These are phyloP conservation scores for Lizanozyma gosingica DNA, from an alignment of 1,139 yeast species.

Conservation along the genomic window DNA sequence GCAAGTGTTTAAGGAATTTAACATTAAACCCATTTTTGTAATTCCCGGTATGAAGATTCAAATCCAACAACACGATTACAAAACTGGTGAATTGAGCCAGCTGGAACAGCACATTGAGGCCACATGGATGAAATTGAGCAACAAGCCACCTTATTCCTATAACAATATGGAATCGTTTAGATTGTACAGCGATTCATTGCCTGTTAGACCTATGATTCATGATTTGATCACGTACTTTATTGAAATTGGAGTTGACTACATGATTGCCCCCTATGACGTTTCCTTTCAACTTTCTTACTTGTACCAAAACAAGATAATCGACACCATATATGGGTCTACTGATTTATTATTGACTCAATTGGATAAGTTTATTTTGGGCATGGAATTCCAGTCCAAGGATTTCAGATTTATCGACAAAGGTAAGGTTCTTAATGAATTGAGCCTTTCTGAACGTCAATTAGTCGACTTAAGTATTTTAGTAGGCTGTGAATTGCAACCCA, in stretches of 20 bases:
- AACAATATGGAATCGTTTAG: constrained; percentile 16
- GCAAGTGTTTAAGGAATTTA: constrained; percentile 47
- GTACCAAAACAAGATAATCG: constrained; percentile 45
- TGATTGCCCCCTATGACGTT: constrained; percentile 79
- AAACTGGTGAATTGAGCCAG: constrained; percentile 33
- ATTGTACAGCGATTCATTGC: constrained; percentile 37
- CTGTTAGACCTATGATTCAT: constrained; percentile 40
- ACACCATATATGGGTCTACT: constrained; percentile 77
- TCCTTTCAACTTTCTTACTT: constrained; percentile 76
- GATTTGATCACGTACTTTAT: constrained; percentile 53
- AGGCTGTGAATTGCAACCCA: constrained; percentile 72
- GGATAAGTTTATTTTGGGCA: constrained; percentile 63
- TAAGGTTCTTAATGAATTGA: constrained; percentile 52
- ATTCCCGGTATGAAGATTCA: constrained; percentile 48
- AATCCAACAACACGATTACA: constrained; percentile 17
- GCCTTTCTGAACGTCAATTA: constrained; percentile 55
- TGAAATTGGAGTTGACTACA: constrained; percentile 49
- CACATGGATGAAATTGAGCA: constrained; percentile 36
- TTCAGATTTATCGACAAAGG: constrained; percentile 59
- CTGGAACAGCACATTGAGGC: constrained; percentile 38
- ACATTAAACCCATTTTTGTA: constrained; percentile 70
- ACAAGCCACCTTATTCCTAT: constrained; percentile 17
- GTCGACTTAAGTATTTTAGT: constrained; percentile 67
- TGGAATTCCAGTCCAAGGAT: constrained; percentile 58
- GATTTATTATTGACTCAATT: constrained; percentile 60